Conservation (phyloP, 202 grass and related monocot genomes). For the Panicum hallii region DNA sequence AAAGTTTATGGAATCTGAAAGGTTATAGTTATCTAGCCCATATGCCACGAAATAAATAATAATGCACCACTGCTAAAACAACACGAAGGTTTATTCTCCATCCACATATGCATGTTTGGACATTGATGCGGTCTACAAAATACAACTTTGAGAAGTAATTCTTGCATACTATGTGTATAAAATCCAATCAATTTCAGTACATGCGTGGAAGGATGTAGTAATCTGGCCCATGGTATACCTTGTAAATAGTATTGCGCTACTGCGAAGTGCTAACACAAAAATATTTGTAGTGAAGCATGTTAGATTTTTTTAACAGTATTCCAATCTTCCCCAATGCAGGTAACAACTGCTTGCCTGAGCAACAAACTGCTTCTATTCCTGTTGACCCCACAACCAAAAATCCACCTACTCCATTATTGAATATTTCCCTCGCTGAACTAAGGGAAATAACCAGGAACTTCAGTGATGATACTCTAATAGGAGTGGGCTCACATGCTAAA, state of each 20-base stretch:
- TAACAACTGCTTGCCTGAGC: background rate
- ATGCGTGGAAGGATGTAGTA: no score
- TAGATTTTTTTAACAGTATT: background rate
- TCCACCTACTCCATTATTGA: constrained; percentile 33
- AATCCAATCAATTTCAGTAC: background rate
- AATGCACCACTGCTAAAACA: no score
- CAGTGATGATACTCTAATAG: constrained; percentile 54
- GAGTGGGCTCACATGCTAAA: constrained; percentile 47
- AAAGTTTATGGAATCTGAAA: no score
- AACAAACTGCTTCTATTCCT: background rate
- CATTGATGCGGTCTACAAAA: background rate
- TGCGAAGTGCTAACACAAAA: no score
- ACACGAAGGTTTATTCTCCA: no score
- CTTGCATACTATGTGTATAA: background rate
- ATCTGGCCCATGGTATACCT: no score
- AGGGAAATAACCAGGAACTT: constrained; percentile 61
- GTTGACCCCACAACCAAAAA: background rate
- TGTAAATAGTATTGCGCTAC: no score
- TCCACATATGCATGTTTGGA: background rate
- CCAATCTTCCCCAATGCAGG: no score
- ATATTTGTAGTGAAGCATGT: background rate
- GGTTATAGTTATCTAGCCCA: no score
- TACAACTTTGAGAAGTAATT: background rate
- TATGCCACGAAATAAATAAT: no score
- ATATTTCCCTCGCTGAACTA: constrained; percentile 51